A percentile compares a stretch with the other conserved stretches of the same genome.
Evolutionary conservation across 2,329 filamentous ascomycete species (phyloP).

Genomic region (Ophiostoma australiae): DNA sequence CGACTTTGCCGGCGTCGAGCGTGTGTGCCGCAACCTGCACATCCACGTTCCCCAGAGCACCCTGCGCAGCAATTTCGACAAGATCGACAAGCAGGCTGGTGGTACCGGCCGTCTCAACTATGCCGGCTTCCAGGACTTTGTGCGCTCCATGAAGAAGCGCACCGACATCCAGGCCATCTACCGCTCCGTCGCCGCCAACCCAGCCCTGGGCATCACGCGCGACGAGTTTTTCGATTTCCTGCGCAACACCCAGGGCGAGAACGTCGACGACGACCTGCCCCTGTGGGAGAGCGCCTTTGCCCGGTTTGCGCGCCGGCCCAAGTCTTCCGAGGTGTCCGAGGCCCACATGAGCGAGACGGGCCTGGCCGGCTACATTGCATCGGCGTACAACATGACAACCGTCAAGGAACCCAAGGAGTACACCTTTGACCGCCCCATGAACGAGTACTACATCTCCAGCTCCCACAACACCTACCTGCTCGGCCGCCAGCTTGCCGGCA

Average conservation of each 20-base stretch:
- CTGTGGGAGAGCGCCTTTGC: slow-evolving; percentile 70
- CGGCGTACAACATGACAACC: slow-evolving; percentile 65
- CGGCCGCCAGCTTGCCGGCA: slow-evolving; percentile 81
- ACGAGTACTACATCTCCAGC: slow-evolving; percentile 97
- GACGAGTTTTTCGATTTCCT: slow-evolving; percentile 74
- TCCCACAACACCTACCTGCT: slow-evolving; percentile 97
- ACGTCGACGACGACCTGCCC: slow-evolving; percentile 60
- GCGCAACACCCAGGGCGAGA: slow-evolving; percentile 66
- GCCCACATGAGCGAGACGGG: slow-evolving; percentile 69
- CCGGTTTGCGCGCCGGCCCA: slow-evolving; percentile 60
- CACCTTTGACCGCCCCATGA: slow-evolving; percentile 74
- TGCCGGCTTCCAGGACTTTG: slow-evolving; percentile 75
- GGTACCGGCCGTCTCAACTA: slow-evolving; percentile 66
- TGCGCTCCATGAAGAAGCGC: slow-evolving; percentile 75
- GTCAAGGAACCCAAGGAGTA: slow-evolving; percentile 56
- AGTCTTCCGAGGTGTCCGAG: slow-evolving; percentile 23
- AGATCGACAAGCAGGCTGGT: slow-evolving; percentile 55
- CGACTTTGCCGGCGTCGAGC: slow-evolving; percentile 71
- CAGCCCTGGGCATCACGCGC: slow-evolving; percentile 61
- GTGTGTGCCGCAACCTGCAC: slow-evolving; percentile 81
- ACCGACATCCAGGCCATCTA: slow-evolving; percentile 76
- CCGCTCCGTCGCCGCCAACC: slow-evolving; percentile 53
- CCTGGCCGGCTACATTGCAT: slow-evolving; percentile 73
- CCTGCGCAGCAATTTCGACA: slow-evolving; percentile 67
- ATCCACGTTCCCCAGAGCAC: slow-evolving; percentile 80